Percentiles rank a stretch among this genome's conserved stretches.
Evolutionary conservation across 441 rosid species (phyloP).

Genomic region (Manihot esculenta): DNA sequence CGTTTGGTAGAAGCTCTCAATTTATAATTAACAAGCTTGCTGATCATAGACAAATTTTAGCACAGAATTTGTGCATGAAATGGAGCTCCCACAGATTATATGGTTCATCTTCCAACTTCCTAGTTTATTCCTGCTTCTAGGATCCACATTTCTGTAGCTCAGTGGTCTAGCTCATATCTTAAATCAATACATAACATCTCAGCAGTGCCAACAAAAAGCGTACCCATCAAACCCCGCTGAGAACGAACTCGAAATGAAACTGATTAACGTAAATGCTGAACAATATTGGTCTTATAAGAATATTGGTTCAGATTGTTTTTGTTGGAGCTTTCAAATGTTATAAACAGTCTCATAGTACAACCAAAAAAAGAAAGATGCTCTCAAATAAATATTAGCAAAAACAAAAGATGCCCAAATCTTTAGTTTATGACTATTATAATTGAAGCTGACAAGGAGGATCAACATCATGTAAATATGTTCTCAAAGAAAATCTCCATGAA

Average conservation of each 20-base stretch:
- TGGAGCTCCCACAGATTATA: not conserved
- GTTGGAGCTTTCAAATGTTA: not conserved
- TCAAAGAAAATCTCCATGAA: too few species aligned
- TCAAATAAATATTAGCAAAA: too few species aligned
- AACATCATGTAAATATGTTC: not conserved
- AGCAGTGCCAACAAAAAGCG: not conserved
- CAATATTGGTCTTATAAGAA: not conserved
- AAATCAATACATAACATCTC: not conserved
- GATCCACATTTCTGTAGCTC: not conserved
- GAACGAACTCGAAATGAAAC: not conserved
- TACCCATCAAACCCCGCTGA: slow-evolving; percentile 1
- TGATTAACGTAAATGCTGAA: not conserved
- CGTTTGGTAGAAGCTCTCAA: not conserved
- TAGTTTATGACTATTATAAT: not conserved
- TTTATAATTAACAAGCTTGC: not conserved
- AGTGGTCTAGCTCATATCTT: not conserved
- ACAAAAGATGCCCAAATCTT: not conserved
- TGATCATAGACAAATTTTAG: not conserved
- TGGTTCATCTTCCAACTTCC: not conserved
- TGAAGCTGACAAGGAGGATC: not conserved
- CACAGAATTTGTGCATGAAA: not conserved
- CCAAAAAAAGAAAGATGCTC: not conserved
- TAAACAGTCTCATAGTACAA: not conserved
- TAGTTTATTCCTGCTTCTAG: not conserved
- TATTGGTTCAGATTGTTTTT: not conserved